A percentile compares a stretch with the other conserved stretches of the same genome.
These are phyloP conservation scores for Microsporum ferrugineum DNA, from an alignment of 2,329 filamentous ascomycete genomes.

Conservation along the genomic window DNA sequence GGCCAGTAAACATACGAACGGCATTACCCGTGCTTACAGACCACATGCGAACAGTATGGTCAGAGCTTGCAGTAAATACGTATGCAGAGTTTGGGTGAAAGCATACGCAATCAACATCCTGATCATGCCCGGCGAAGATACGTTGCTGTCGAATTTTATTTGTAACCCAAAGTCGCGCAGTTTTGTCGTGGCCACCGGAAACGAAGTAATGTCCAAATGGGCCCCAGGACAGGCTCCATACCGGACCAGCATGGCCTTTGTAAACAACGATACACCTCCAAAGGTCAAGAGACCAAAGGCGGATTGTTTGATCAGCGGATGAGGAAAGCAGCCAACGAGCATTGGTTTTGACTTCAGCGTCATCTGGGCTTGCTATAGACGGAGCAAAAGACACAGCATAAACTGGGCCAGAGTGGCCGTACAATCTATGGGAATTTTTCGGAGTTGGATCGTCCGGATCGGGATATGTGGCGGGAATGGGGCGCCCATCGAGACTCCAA, in stretches of 20 bases:
- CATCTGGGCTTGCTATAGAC: slow-evolving; percentile 42
- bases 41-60: slow-evolving; percentile 97
- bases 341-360: slow-evolving; percentile 43
- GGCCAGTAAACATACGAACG: slow-evolving; percentile 83
- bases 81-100: slow-evolving; percentile 95
- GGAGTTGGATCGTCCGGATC: slow-evolving; percentile 46
- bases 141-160: slow-evolving; percentile 83
- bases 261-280: slow-evolving; percentile 92
- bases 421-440: slow-evolving; percentile 60
- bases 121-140: slow-evolving; percentile 83
- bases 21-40: slow-evolving; percentile 76
- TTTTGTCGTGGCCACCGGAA: slow-evolving; percentile 78
- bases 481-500: slow-evolving; percentile 79
- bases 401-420: slow-evolving; percentile 82
- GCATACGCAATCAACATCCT: slow-evolving; percentile 76
- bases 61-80: slow-evolving; percentile 82
- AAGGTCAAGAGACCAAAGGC: slow-evolving; percentile 83
- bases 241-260: slow-evolving; percentile 80
- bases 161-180: slow-evolving; percentile 80
- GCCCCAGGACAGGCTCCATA: slow-evolving; percentile 80
- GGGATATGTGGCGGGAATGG: slow-evolving; percentile 57
- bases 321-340: slow-evolving; percentile 74
- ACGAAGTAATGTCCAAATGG: slow-evolving; percentile 94
- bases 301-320: slow-evolving; percentile 75
- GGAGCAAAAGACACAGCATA: slow-evolving; percentile 86